Evolutionary conservation across 345 rosid genomes (phyloP).

Genomic region (Salix purpurea): DNA sequence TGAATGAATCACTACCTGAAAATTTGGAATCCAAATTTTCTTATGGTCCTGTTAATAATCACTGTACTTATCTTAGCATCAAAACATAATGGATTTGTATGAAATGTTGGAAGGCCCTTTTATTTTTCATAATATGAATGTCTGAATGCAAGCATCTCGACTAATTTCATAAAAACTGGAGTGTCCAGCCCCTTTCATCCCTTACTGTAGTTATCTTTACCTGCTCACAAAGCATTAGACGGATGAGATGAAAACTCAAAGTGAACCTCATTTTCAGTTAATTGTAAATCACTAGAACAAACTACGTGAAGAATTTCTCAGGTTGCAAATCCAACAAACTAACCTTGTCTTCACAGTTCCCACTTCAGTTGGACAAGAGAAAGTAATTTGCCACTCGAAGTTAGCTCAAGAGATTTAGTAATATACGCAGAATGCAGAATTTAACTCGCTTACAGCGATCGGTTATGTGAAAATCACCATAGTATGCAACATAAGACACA

Average conservation of each 20-base stretch:
- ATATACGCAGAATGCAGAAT: no score
- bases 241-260: background rate
- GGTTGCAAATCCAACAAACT: no score
- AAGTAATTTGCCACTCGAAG: background rate
- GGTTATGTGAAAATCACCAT: background rate
- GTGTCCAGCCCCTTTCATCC: background rate
- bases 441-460: background rate
- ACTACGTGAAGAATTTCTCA: no score
- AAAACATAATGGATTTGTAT: no score
- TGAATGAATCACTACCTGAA: no score
- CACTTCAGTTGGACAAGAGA: background rate
- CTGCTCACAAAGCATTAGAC: background rate
- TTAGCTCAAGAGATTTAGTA: background rate
- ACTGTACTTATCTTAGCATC: no score
- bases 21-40: no score
- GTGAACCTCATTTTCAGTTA: background rate
- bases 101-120: background rate
- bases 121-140: no score
- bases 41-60: no score
- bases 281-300: no score
- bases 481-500: background rate
- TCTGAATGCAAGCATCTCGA: rapidly evolving
- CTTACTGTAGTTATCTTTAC: background rate
- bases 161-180: no score
- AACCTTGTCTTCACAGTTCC: no score